Evolutionary conservation across 1,284 basidiomycete genomes (phyloP).

Genomic region (Malassezia vespertilionis): DNA sequence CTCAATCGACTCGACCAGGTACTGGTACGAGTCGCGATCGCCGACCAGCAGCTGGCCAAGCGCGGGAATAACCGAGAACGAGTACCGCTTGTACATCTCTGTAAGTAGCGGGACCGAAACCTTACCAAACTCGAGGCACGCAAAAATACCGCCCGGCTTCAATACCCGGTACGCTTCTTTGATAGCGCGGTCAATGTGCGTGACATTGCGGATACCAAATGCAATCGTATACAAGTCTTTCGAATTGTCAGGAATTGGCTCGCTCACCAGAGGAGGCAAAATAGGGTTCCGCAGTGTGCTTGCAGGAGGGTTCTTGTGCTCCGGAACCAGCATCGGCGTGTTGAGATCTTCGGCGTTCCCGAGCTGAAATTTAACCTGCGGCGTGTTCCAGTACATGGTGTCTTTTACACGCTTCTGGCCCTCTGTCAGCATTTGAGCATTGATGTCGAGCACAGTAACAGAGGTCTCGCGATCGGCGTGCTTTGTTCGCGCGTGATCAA

Average conservation of each 20-base stretch:
- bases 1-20: slow-evolving; percentile 93
- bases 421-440: slow-evolving; percentile 85
- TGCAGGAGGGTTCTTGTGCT: slow-evolving; percentile 18
- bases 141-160: slow-evolving; percentile 90
- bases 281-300: slow-evolving; percentile 26
- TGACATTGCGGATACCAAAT: slow-evolving; percentile 97
- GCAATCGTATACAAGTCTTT: slow-evolving; percentile 97
- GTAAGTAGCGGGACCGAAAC: slow-evolving; percentile 78
- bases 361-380: slow-evolving; percentile 83
- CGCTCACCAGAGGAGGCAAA: slow-evolving; percentile 35
- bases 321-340: slow-evolving; percentile 23
- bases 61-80: slow-evolving; percentile 87
- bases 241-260: slow-evolving; percentile 52
- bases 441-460: slow-evolving; percentile 90
- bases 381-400: slow-evolving; percentile 55
- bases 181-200: slow-evolving; percentile 76
- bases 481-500: slow-evolving; percentile 79
- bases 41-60: slow-evolving; percentile 90
- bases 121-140: slow-evolving; percentile 91
- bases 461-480: slow-evolving; percentile 58
- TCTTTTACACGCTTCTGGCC: slow-evolving; percentile 62
- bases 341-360: slow-evolving; percentile 77
- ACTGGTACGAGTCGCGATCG: slow-evolving; percentile 81
- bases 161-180: slow-evolving; percentile 84
- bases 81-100: slow-evolving; percentile 86